Base-by-base conservation (phyloP, 352 stramenopile genomes). In the Phytophthora sp. region DNA sequence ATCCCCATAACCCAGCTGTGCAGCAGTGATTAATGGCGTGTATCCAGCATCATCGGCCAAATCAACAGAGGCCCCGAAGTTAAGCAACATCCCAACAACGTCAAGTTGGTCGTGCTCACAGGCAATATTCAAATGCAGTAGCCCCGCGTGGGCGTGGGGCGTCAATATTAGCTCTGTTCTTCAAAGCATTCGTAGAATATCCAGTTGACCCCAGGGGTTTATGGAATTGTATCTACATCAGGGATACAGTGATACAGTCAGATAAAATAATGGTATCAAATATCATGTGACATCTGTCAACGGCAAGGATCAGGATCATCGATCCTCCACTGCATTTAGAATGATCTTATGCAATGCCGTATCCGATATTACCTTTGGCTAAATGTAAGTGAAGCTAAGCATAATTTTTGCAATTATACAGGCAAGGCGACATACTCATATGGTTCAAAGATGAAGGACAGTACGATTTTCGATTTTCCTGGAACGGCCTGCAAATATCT, bases 381-480 rank as follows among this genome's bases (percentile, higher is more conserved):
- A n/a, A n/a, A n/a, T n/a, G n/a, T n/a, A n/a, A n/a, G n/a, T 2
- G 9, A 21, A 5, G 24, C 15, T 6, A 56, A 56, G 27, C 46
- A 56, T 24, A 56, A 56, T 11, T 28, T 13, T 34, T 56, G 17
- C 31, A 32, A 5, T 18, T 58, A 1, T 49, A 58, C 21, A 35
- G 26, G 3, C 24, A 50, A 41, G 37, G 39, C 9, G 37, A n/a
- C n/a, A n/a, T n/a, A n/a, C n/a, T n/a, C n/a, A n/a, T 49, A 12
- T 54, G 31, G 30, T 44, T 54, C 34, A 11, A 32, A 43, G 30
- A 54, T n/a, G 31, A 55, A 17, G 31, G 32, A n/a, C 20, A 54
- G 12, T 6, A 9, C 8, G 30, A 31, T n/a, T 32, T 23, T 15
- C 12, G 35, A 21, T 0, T 20, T 49, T 9, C 26, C 39, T 18